Percentiles rank a stretch among this genome's conserved stretches.
Evolutionary conservation across 495 filamentous ascomycete genomes (phyloP).

Genomic region (Sporormia fimetaria): DNA sequence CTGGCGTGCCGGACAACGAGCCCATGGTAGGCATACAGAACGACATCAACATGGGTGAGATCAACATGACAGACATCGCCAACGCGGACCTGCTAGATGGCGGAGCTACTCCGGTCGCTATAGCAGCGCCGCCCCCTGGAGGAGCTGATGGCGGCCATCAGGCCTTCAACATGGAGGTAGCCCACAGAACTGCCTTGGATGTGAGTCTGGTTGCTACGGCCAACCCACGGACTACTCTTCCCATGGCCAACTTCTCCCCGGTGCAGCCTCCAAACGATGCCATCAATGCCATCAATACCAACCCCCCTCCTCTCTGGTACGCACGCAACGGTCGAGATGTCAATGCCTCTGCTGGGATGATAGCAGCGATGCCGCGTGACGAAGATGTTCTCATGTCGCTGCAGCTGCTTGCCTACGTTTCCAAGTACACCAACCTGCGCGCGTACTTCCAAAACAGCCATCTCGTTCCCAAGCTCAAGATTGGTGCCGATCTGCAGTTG

Average conservation of each 20-base stretch:
- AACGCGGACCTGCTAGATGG: slow-evolving; percentile 69
- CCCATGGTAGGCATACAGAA: slow-evolving; percentile 68
- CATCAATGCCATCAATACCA: slow-evolving; percentile 50
- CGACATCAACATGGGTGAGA: slow-evolving; percentile 57
- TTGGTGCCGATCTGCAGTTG: slow-evolving; percentile 69
- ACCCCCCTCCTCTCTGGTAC: slow-evolving; percentile 46
- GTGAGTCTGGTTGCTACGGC: slow-evolving; percentile 66
- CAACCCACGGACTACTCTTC: slow-evolving; percentile 42
- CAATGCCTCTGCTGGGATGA: slow-evolving; percentile 51
- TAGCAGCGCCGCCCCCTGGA: slow-evolving; percentile 69
- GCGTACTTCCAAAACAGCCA: slow-evolving; percentile 93
- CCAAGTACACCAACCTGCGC: slow-evolving; percentile 93
- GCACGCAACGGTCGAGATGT: slow-evolving; percentile 64
- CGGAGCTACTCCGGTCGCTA: slow-evolving; percentile 58
- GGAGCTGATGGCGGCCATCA: slow-evolving; percentile 56
- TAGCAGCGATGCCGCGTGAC: slow-evolving; percentile 85
- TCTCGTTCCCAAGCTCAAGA: slow-evolving; percentile 82
- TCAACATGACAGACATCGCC: slow-evolving; percentile 45
- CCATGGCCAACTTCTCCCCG: slow-evolving; percentile 58
- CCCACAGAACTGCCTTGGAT: slow-evolving; percentile 77
- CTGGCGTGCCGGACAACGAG: slow-evolving; percentile 49
- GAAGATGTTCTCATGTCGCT: slow-evolving; percentile 97
- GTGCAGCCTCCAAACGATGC: slow-evolving; percentile 62
- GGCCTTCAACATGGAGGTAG: slow-evolving; percentile 94
- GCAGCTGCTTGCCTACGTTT: slow-evolving; percentile 95